Evolutionary conservation across 768 basidiomycete genomes (phyloP).

Genomic region (Trametes sanguinea): DNA sequence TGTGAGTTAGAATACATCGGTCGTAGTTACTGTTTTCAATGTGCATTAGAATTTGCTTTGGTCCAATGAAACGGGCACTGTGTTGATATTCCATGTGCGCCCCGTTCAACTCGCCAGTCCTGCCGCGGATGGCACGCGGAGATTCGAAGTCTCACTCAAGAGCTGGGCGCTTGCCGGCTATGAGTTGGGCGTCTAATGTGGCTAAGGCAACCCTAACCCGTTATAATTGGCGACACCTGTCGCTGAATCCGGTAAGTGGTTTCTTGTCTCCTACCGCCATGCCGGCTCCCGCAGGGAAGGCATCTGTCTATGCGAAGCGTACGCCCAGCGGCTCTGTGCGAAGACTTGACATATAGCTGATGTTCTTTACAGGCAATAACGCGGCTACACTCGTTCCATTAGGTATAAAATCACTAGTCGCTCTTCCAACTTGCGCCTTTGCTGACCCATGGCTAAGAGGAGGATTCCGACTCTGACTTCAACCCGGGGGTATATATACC

Average conservation of each 20-base stretch:
- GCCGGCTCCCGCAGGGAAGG: conserved; percentile 2
- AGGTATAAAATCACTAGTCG: conserved; percentile 26
- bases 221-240: neutral
- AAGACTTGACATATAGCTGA: neutral
- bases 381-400: conserved; percentile 39
- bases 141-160: too few species aligned
- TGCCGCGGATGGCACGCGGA: too few species aligned
- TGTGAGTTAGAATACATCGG: conserved; percentile 15
- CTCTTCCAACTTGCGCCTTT: neutral
- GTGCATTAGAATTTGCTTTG: conserved; percentile 15
- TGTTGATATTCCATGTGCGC: neutral
- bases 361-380: neutral
- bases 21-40: conserved; percentile 17
- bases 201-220: neutral
- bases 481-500: conserved; percentile 41
- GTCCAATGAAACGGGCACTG: neutral
- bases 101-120: too few species aligned
- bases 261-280: conserved; percentile 12
- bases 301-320: conserved; percentile 12
- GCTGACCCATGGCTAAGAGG: conserved; percentile 3
- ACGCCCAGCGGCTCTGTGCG: neutral
- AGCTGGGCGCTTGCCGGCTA: neutral
- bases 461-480: conserved; percentile 53
- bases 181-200: neutral
- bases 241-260: neutral